Evolutionary conservation across 1,139 yeast species (phyloP).

Genomic region (Debaryomyces coudertii): DNA sequence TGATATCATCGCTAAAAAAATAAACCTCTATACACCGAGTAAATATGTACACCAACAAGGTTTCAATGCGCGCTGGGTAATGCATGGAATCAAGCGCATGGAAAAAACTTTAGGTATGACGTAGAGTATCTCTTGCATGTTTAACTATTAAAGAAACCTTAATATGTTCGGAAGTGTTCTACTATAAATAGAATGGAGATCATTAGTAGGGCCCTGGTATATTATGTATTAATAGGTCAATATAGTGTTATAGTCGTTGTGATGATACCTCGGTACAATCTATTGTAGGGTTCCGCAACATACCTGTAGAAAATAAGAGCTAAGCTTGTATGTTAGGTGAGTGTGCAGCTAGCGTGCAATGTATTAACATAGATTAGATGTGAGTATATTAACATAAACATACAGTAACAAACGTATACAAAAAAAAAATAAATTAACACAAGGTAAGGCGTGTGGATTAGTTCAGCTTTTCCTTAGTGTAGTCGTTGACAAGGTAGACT

Average conservation of each 20-base stretch:
- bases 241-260: no score
- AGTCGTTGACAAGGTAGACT: conserved; percentile 39
- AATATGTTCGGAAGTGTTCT: neutral
- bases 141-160: neutral
- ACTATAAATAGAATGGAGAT: neutral
- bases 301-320: no score
- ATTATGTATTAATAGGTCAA: neutral
- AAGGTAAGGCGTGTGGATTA: neutral
- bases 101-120: neutral
- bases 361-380: neutral
- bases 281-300: no score
- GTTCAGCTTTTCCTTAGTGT: conserved; percentile 30
- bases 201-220: neutral
- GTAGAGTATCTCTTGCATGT: neutral
- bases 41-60: conserved; percentile 1
- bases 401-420: conserved; percentile 1
- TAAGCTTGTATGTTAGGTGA: neutral
- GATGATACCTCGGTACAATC: no score
- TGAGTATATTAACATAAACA: conserved; percentile 5
- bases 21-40: neutral
- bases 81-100: conserved; percentile 2
- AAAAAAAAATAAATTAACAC: neutral
- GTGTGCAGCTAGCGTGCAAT: neutral
- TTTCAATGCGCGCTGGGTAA: neutral
- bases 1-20: conserved; percentile 5